A percentile compares a stretch with the other conserved stretches of the same genome.
These are phyloP conservation scores for Ceratobasidium sp. DNA, from an alignment of 1,284 basidiomycete genomes.

Conservation along the genomic window DNA sequence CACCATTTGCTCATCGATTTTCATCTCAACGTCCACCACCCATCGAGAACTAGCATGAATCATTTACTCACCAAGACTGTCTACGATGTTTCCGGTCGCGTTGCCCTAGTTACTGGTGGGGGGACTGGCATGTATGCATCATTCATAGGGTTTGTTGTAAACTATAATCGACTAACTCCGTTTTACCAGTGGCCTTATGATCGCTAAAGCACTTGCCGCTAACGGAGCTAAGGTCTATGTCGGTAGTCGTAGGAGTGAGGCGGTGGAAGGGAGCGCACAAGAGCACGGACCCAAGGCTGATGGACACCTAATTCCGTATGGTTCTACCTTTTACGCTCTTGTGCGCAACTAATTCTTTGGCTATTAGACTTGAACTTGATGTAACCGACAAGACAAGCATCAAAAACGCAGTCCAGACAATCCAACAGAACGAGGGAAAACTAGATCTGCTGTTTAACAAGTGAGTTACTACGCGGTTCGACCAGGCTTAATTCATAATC, in stretches of 20 bases:
- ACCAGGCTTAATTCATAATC: slow-evolving; percentile 66
- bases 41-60: slow-evolving; percentile 1
- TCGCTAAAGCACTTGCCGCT: slow-evolving; percentile 78
- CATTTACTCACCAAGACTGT: slow-evolving; percentile 30
- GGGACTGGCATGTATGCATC: slow-evolving; percentile 46
- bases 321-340: slow-evolving; percentile 61
- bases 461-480: slow-evolving; percentile 73
- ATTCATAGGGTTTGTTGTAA: not conserved
- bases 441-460: slow-evolving; percentile 86
- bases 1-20: not conserved
- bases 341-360: slow-evolving; percentile 66
- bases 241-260: slow-evolving; percentile 73
- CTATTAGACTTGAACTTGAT: slow-evolving; percentile 50
- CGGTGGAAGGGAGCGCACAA: slow-evolving; percentile 69
- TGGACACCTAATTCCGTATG: slow-evolving; percentile 69
- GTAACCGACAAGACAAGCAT: slow-evolving; percentile 71
- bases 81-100: slow-evolving; percentile 39
- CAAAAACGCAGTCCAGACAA: slow-evolving; percentile 65
- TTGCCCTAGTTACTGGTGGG: slow-evolving; percentile 48
- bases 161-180: slow-evolving; percentile 52
- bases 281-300: slow-evolving; percentile 49
- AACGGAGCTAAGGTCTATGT: slow-evolving; percentile 89
- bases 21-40: not conserved
- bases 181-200: slow-evolving; percentile 70
- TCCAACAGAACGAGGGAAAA: slow-evolving; percentile 72